Percentiles rank a stretch among this genome's conserved stretches.
Evolutionary conservation across 495 filamentous ascomycete genomes (phyloP).

Genomic region (Aspergillus bertholletiae): DNA sequence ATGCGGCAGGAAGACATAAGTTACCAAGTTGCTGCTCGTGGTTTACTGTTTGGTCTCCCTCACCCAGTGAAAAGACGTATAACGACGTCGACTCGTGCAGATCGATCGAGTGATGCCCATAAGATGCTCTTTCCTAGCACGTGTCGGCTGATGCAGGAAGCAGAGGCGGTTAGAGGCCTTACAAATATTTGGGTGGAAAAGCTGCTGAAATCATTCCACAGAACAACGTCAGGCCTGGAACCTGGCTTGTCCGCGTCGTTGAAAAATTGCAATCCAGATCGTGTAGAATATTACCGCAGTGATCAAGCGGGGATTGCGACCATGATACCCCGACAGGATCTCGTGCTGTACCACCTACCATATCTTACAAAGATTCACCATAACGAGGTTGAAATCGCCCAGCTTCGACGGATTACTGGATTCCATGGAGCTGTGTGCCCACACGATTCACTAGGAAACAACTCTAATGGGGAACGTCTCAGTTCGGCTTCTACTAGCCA

Average conservation of each 20-base stretch:
- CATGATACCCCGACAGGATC: conserved; percentile 62
- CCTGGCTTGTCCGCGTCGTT: conserved; percentile 1
- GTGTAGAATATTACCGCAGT: conserved; percentile 15
- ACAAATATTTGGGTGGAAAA: conserved; percentile 57
- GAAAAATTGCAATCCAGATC: neutral
- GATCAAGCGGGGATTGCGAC: conserved; percentile 49
- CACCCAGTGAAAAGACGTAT: conserved; percentile 69
- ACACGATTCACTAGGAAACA: conserved; percentile 46
- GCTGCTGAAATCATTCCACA: neutral
- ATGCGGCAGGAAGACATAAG: conserved; percentile 88
- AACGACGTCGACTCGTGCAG: conserved; percentile 26
- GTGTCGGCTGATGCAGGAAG: conserved; percentile 69
- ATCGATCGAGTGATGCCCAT: conserved; percentile 50
- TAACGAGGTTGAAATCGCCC: conserved; percentile 29
- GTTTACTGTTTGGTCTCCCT: conserved; percentile 78
- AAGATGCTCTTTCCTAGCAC: conserved; percentile 87
- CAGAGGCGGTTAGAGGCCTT: conserved; percentile 71
- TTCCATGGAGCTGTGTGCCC: conserved; percentile 51
- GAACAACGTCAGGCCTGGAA: neutral
- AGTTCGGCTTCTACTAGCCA: neutral
- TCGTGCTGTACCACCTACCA: conserved; percentile 79
- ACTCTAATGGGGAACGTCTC: conserved; percentile 19
- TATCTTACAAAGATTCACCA: conserved; percentile 67
- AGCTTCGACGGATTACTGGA: conserved; percentile 66
- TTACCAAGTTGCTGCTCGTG: conserved; percentile 83